Percentiles rank a stretch among this genome's conserved stretches.
These are phyloP conservation scores for Beauveria scarabaeidicola DNA, from an alignment of 2,329 filamentous ascomycete species.

Conservation along the genomic window DNA sequence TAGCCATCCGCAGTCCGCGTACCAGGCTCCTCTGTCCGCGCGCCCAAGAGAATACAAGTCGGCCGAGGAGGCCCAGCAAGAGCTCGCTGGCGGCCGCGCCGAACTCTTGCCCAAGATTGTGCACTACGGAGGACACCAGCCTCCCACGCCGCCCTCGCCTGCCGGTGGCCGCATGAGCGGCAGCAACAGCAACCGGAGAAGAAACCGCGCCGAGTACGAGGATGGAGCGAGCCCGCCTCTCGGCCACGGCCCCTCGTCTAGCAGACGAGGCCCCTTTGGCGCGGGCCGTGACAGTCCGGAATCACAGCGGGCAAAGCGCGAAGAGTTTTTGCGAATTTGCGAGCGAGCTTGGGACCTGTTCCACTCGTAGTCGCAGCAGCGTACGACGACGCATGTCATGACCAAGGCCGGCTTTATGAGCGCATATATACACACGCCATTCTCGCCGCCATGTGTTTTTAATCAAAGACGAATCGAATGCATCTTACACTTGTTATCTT, in stretches of 20 bases:
- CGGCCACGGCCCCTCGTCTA: constrained; percentile 59
- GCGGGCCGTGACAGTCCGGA: constrained; percentile 78
- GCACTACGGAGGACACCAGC: constrained; percentile 90
- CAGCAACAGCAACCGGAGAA: constrained; percentile 48
- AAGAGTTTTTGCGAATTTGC: constrained; percentile 82
- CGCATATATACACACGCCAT: background rate
- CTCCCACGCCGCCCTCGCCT: constrained; percentile 82
- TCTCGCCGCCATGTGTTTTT: constrained; percentile 1
- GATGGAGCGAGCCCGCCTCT: constrained; percentile 82
- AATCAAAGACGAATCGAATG: constrained; percentile 11
- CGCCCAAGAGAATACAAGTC: constrained; percentile 85
- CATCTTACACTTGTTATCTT: background rate
- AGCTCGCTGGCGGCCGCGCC: constrained; percentile 81
- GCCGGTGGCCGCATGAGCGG: constrained; percentile 41
- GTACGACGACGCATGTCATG: constrained; percentile 13
- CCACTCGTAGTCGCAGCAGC: constrained; percentile 58
- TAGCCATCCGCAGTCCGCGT: constrained; percentile 53
- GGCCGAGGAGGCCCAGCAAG: constrained; percentile 88
- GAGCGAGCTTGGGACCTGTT: constrained; percentile 93
- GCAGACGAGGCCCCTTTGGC: constrained; percentile 63
- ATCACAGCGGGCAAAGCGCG: constrained; percentile 76
- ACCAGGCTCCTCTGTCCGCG: constrained; percentile 45
- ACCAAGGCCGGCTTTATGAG: constrained; percentile 14
- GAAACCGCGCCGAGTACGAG: constrained; percentile 85
- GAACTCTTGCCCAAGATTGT: constrained; percentile 89